Conservation (phyloP, 2,329 filamentous ascomycete species). For the Taxawa tesnikishii region DNA sequence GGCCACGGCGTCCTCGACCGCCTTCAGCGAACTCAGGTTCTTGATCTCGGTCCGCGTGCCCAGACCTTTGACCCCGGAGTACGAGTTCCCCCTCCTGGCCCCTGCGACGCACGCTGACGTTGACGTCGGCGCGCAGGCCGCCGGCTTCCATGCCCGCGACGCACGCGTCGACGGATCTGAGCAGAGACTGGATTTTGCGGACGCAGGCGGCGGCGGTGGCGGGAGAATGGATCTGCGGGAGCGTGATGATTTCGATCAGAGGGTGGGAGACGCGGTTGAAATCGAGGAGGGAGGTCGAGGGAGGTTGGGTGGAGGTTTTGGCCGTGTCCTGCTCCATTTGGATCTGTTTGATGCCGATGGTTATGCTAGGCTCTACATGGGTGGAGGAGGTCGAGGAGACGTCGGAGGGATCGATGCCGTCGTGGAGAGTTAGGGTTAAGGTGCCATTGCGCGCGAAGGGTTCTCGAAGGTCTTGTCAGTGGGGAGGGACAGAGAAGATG, state of each 20-base stretch:
- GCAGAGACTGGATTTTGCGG: conserved; percentile 70
- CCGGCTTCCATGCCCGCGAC: conserved; percentile 88
- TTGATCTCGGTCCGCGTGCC: conserved; percentile 95
- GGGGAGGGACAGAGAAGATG: neutral
- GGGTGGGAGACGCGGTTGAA: conserved; percentile 89
- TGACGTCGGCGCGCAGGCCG: conserved; percentile 84
- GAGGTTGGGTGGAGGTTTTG: conserved; percentile 73
- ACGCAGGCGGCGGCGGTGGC: conserved; percentile 80
- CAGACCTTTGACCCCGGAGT: conserved; percentile 48
- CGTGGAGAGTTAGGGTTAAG: conserved; percentile 58
- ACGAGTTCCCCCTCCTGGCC: conserved; percentile 28
- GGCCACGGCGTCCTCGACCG: conserved; percentile 86
- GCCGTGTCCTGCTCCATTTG: conserved; percentile 98
- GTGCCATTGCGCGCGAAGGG: conserved; percentile 57
- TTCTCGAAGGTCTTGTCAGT: conserved; percentile 21
- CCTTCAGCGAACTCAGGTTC: conserved; percentile 88
- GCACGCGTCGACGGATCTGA: conserved; percentile 72
- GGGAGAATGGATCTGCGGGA: conserved; percentile 77
- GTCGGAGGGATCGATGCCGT: conserved; percentile 67
- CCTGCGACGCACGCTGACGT: conserved; percentile 69
- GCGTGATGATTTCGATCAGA: conserved; percentile 88
- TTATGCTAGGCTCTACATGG: conserved; percentile 53
- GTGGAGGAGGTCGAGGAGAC: conserved; percentile 54
- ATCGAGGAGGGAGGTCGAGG: conserved; percentile 67
- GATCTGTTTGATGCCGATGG: conserved; percentile 78